These are phyloP conservation scores for Diaporthe vexans DNA, from an alignment of 2,329 filamentous ascomycete genomes.

Conservation along the genomic window DNA sequence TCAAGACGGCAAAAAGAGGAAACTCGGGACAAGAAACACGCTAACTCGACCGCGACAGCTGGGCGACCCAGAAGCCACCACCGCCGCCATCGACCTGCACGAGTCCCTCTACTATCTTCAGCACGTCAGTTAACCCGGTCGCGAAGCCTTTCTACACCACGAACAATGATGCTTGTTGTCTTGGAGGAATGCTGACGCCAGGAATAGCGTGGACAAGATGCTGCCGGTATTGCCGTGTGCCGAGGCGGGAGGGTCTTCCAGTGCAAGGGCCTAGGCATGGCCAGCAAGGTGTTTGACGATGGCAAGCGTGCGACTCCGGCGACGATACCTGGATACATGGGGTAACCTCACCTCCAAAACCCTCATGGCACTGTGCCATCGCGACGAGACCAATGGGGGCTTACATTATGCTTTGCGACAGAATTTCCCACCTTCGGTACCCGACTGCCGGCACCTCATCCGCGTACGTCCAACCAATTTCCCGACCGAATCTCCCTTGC, in stretches of 20 bases:
- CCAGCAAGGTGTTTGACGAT: neutral
- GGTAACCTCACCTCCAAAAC: neutral
- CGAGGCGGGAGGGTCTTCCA: neutral
- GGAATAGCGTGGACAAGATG: neutral
- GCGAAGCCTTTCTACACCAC: neutral
- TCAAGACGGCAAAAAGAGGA: too few species aligned
- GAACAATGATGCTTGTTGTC: neutral
- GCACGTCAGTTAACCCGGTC: neutral
- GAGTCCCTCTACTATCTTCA: neutral
- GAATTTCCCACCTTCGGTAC: neutral
- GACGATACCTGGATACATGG: neutral
- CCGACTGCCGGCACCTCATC: neutral
- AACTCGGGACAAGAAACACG: neutral
- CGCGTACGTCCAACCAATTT: neutral
- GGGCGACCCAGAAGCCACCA: neutral
- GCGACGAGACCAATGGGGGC: neutral
- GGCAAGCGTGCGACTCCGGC: neutral
- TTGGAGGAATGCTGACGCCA: neutral
- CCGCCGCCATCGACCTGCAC: neutral
- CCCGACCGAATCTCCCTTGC: neutral
- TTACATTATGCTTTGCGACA: neutral
- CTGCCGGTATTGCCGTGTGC: neutral
- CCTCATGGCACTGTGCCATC: neutral
- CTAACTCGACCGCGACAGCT: neutral
- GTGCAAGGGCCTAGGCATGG: neutral